phyloP scores from a whole-genome alignment of 305 asterid genomes.

The Fraxinus dipetala region DNA sequence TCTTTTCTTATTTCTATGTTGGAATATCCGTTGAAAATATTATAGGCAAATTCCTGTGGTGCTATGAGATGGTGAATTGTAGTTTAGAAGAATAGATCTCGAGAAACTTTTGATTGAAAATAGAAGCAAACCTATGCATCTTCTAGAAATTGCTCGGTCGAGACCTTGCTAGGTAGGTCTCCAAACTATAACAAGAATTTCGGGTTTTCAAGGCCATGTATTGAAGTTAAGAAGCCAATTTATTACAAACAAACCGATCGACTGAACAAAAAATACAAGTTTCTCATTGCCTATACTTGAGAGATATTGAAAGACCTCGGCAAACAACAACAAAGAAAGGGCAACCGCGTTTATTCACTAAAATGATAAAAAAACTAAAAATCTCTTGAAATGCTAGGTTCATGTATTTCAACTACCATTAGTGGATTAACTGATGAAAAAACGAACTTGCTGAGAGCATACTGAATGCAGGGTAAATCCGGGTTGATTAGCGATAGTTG shows the following conservation, averaged over 20 bases:
- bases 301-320: neutral
- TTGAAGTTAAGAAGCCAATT: neutral
- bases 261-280: neutral
- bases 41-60: neutral
- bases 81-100: neutral
- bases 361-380: neutral
- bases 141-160: neutral
- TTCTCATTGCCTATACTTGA: neutral
- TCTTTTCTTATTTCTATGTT: neutral
- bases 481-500: slow-evolving; percentile 44
- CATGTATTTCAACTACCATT: neutral
- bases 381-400: neutral
- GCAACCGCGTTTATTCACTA: neutral
- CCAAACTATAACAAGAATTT: neutral
- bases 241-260: neutral
- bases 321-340: neutral
- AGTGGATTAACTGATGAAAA: neutral
- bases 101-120: neutral
- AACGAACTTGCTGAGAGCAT: slow-evolving; percentile 2
- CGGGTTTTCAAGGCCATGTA: neutral
- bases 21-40: neutral
- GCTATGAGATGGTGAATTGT: neutral
- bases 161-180: neutral
- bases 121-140: neutral
- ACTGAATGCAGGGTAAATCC: neutral